Percentiles rank a stretch among this genome's conserved stretches.
phyloP scores from a whole-genome alignment of 768 basidiomycete species.

The Boletus insuetus region DNA sequence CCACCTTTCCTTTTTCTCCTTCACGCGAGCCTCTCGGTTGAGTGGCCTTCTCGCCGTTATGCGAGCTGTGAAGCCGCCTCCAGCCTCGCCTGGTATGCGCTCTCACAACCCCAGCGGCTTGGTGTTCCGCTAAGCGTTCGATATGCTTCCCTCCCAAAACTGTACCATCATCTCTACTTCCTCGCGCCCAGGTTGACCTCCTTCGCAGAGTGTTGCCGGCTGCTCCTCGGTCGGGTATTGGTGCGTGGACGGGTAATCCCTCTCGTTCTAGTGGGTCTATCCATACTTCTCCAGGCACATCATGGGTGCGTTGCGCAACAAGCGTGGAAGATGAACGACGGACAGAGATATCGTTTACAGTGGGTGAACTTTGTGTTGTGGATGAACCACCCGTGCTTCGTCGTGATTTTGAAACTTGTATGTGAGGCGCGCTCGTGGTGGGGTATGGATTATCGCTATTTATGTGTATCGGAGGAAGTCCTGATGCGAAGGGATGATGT shows the following conservation, averaged over 20 bases:
- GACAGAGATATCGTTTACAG: background rate
- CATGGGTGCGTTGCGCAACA: constrained; percentile 28
- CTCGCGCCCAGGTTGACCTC: constrained; percentile 16
- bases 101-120: constrained; percentile 43
- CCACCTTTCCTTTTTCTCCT: background rate
- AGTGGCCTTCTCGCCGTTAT: background rate
- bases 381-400: background rate
- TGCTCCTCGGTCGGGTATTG: constrained; percentile 13
- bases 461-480: background rate
- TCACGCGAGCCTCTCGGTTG: background rate
- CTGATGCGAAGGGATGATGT: constrained; percentile 1
- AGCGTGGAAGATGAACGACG: constrained; percentile 14
- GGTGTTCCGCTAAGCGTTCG: constrained; percentile 31
- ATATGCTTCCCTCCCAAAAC: constrained; percentile 13
- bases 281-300: constrained; percentile 51
- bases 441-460: constrained; percentile 23
- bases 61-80: constrained; percentile 17
- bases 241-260: constrained; percentile 50
- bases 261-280: constrained; percentile 64
- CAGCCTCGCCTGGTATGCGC: constrained; percentile 39
- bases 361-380: constrained; percentile 7
- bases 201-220: constrained; percentile 7
- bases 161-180: constrained; percentile 1
- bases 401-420: constrained; percentile 5
- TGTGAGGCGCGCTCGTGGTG: background rate